Base-by-base conservation (phyloP, 164 flowering plant species). In the Akebia trifoliata region DNA sequence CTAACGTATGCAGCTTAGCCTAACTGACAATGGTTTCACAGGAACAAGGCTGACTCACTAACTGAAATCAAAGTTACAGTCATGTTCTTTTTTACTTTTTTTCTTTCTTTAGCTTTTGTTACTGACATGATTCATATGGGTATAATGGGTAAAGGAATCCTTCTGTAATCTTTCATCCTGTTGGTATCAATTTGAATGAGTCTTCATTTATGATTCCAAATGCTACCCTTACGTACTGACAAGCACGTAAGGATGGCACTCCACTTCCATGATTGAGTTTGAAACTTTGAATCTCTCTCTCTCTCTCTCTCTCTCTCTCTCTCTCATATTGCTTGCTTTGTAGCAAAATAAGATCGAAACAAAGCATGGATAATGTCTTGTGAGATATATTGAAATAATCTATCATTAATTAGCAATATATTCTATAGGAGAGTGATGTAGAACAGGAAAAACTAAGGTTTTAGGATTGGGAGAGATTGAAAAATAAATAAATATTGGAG, bases 71-170 rank as follows among this genome's bases (percentile, higher is more conserved):
- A 40, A 58, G 70, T 61, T 60, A 38, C 29, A 36, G 50, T 40
- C 38, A 47, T 44, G 54, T 45, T 52, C 35, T 57, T 70, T 59
- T 24, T 37, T 34, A 9, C 22, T 32, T 68, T 61, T 48, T 37
- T 30, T 14, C 6, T 39, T 39, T 37, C 29, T 57, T 34, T 50
- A 65, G 42, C 57, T 63, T 34, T 57, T 42, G 14, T 38, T 8
- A 63, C 78, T 74, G 70, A 69, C 76, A 70, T 66, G 65, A 70
- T 57, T 69, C 51, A 59, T 60, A 63, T 46, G 68, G 60, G 72
- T 56, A 61, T 52, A 65, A 61, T 53, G 30, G 56, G 46, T 61
- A 56, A 57, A 54, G 54, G 40, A 21, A 66, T 61, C 71, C 69
- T 63, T 62, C 54, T 62, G 61, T 60, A 52, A 37, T 66, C 50